Evolutionary conservation across 495 filamentous ascomycete genomes (phyloP), one percentile per base, ranked within the genome.

Genomic region (Podospora didyma): DNA sequence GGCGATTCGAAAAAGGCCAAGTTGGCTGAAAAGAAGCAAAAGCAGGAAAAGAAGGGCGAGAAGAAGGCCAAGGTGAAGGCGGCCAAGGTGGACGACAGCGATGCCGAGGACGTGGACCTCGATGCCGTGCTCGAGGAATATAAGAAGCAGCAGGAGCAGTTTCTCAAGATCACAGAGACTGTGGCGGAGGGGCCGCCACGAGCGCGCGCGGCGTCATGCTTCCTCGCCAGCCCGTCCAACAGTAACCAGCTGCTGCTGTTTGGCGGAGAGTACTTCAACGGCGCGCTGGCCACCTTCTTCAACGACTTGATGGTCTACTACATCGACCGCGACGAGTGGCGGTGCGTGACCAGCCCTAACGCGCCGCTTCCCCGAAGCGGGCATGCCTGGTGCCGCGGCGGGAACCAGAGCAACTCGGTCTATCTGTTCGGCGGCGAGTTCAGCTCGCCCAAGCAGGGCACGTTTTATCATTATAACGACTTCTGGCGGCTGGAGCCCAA

Each of bases 401-500:
- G 89, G 16, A 94, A 95, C 69, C 82, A 86, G 28, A 74, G 72
- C 53, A 85, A 86, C n/a, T 87, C 87, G 21, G 78, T 97, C 42
- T 98, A 93, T 71, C 71, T 98, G 16, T 97, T 97, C 62, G 94
- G 94, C 63, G 94, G 93, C 62, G 76, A 83, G 58, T 82, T 82
- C 58, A 72, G 68, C 54, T 74, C 67, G 46, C 94, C 94, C 1
- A 98, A 97, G 65, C 94, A 98, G 69, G 94, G 94, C 3, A 98
- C 93, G 1, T 98, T 98, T 68, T 97, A 98, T 67, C 94, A 98
- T 64, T 98, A 98, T 75, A 96, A 96, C 69, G 94, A 97, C 67
- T 97, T 97, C 68, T 98, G 94, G 94, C 80, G 89, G 28, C 84
- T 97, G 35, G 90, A 96, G 51, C 84, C 90, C 0, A 77, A 80